Percentiles rank a stretch among this genome's conserved stretches.
Conservation (phyloP, 257 asterid genomes). For the Anisodus acutangulus region DNA sequence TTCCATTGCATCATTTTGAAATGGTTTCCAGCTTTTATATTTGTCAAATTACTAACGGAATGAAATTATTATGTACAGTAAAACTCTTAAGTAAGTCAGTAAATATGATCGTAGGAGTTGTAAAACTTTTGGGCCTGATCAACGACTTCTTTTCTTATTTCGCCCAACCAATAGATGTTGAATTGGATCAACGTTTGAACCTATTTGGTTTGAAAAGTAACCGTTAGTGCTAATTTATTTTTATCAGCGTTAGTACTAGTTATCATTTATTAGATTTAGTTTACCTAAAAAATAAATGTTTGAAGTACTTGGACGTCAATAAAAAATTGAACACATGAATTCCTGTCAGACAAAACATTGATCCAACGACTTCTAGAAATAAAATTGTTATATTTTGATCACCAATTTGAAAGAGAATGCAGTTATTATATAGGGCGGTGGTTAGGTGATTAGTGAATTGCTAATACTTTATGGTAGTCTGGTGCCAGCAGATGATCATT, state of each 20-base stretch:
- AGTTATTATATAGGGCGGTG: neutral
- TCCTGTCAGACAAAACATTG: neutral
- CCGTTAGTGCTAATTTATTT: neutral
- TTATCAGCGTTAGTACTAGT: neutral
- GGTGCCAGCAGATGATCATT: conserved; percentile 23
- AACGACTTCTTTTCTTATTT: neutral
- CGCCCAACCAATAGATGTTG: neutral
- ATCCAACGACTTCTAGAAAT: conserved; percentile 8
- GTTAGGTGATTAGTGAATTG: conserved; percentile 15
- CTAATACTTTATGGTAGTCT: conserved; percentile 18
- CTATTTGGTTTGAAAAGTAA: conserved; percentile 1
- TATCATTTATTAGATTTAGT: neutral
- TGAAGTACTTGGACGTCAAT: neutral
- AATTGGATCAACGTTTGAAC: neutral
- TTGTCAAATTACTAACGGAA: neutral
- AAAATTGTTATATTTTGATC: neutral
- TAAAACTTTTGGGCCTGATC: neutral
- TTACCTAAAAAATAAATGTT: neutral
- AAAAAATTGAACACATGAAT: conserved; percentile 25
- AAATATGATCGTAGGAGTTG: neutral
- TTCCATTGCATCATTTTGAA: neutral
- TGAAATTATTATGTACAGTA: neutral
- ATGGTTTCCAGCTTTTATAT: neutral
- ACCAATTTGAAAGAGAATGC: neutral
- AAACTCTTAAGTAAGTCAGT: neutral